phyloP scores from a whole-genome alignment of 306 rosid genomes.

The Acacia crassicarpa region DNA sequence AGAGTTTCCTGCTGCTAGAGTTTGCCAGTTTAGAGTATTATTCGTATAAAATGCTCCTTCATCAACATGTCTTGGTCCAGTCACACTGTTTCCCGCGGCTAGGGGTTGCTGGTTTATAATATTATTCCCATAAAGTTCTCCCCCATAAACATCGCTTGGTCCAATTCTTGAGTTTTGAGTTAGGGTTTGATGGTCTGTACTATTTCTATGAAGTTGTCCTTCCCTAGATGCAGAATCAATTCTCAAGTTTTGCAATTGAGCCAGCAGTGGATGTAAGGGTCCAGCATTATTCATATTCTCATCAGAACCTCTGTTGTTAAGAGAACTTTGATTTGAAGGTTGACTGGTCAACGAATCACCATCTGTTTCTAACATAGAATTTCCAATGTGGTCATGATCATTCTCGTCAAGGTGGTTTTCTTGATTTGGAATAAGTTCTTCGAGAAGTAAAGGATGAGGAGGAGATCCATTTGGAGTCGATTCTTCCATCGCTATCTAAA shows the following conservation, averaged over 20 bases:
- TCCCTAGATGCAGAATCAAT: not conserved
- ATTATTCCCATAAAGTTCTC: not conserved
- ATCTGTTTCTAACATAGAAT: not conserved
- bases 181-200: not conserved
- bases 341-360: not conserved
- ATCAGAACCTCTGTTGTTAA: not conserved
- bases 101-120: not conserved
- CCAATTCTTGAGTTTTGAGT: not conserved
- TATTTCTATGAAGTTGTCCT: not conserved
- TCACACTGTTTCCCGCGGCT: not conserved
- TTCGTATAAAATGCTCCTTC: not conserved
- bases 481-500: not conserved
- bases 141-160: not conserved
- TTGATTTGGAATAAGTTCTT: not conserved
- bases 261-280: not conserved
- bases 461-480: too few relatives aligned
- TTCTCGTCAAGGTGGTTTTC: not conserved
- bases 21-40: not conserved
- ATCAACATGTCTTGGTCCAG: too few relatives aligned
- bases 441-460: not conserved
- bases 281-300: not conserved
- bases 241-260: not conserved
- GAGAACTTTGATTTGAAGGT: not conserved
- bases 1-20: not conserved
- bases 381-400: not conserved